Evolutionary conservation across 2,329 filamentous ascomycete genomes (phyloP).

Genomic region (Trichophyton simii): DNA sequence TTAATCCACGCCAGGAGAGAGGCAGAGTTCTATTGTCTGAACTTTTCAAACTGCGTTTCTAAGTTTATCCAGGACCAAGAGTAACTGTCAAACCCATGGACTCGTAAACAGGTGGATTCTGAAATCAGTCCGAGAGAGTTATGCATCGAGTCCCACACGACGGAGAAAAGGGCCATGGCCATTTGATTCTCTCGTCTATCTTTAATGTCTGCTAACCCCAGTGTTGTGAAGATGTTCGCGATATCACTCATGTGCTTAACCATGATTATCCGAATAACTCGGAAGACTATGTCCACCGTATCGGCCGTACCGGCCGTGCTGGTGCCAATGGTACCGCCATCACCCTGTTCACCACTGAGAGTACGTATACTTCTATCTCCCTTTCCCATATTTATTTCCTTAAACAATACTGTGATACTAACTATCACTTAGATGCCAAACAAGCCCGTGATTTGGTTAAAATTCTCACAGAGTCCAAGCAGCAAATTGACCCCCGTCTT

Average conservation of each 20-base stretch:
- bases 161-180: conserved; percentile 42
- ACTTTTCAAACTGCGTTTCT: conserved; percentile 62
- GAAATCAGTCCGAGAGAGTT: conserved; percentile 41
- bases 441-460: conserved; percentile 92
- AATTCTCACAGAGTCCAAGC: conserved; percentile 91
- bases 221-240: conserved; percentile 87
- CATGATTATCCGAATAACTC: conserved; percentile 98
- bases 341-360: conserved; percentile 98
- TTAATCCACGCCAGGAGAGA: conserved; percentile 51
- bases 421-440: conserved; percentile 56
- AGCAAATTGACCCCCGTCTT: conserved; percentile 91
- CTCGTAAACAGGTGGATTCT: conserved; percentile 34
- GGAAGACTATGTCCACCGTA: conserved; percentile 57
- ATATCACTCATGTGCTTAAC: conserved; percentile 99
- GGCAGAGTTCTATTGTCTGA: conserved; percentile 68
- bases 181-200: conserved; percentile 36
- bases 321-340: conserved; percentile 92
- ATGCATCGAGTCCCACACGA: conserved; percentile 50
- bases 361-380: conserved; percentile 47
- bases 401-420: neutral
- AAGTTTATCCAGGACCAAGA: conserved; percentile 55
- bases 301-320: conserved; percentile 56
- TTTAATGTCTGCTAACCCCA: conserved; percentile 59
- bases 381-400: neutral
- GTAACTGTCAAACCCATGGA: conserved; percentile 43